Percentiles rank a stretch among this genome's conserved stretches.
Conservation (phyloP, 352 stramenopile genomes). For the Globisporangium solare region DNA sequence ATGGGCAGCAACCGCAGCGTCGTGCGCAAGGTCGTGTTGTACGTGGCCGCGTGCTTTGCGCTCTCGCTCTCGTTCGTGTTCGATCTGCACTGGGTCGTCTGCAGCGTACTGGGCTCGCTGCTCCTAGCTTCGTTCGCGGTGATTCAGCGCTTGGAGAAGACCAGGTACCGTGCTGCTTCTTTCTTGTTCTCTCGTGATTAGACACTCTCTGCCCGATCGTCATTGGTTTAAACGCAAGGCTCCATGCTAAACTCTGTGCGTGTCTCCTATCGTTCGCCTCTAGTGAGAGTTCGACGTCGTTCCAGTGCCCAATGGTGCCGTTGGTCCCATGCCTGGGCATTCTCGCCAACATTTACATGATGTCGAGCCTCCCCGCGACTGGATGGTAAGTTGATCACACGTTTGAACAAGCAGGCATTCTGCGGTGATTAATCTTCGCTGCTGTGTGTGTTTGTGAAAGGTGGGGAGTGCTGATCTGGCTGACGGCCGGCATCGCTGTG, state of each 20-base stretch:
- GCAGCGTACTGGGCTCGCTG: conserved; percentile 27
- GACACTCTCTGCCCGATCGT: no score
- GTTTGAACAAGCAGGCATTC: no score
- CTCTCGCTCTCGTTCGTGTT: conserved; percentile 69
- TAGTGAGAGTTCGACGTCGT: conserved; percentile 31
- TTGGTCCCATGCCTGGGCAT: conserved; percentile 54
- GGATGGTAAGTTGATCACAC: conserved; percentile 38
- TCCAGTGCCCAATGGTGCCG: conserved; percentile 59
- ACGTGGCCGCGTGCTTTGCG: conserved; percentile 51
- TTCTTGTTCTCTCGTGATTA: no score
- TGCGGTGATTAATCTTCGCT: not conserved
- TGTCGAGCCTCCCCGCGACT: conserved; percentile 42
- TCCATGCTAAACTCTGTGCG: no score
- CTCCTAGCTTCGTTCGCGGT: conserved; percentile 39
- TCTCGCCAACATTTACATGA: conserved; percentile 67
- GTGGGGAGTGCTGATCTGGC: conserved; percentile 74
- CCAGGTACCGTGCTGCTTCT: conserved; percentile 25
- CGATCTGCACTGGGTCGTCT: conserved; percentile 46
- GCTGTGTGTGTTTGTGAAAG: conserved; percentile 19
- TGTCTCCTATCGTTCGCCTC: no score
- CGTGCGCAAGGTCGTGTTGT: conserved; percentile 52
- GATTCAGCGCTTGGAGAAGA: conserved; percentile 55
- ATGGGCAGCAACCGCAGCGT: conserved; percentile 12
- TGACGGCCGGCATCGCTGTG: conserved; percentile 48
- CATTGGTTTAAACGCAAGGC: no score